Percentiles rank a stretch among this genome's conserved stretches.
These are phyloP conservation scores for Pichia paraexigua DNA, from an alignment of 805 yeast species.

Conservation along the genomic window DNA sequence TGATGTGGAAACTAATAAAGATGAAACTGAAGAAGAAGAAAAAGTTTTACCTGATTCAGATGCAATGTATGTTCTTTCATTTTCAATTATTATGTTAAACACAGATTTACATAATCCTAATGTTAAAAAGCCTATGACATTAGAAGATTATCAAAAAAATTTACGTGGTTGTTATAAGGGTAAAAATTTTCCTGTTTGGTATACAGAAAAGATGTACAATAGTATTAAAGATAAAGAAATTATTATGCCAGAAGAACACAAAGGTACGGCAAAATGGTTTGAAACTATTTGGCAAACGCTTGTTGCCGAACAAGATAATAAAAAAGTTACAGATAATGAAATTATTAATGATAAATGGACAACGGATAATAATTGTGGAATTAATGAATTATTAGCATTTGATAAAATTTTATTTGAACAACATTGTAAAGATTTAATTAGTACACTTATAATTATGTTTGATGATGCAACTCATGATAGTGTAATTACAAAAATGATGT, in stretches of 20 bases:
- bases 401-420: conserved; percentile 66
- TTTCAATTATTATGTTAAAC: conserved; percentile 88
- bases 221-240: conserved; percentile 83
- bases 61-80: conserved; percentile 81
- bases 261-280: conserved; percentile 85
- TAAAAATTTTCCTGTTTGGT: conserved; percentile 79
- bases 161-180: conserved; percentile 70
- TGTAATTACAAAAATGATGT: conserved; percentile 76
- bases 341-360: conserved; percentile 5
- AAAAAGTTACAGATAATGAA: conserved; percentile 14
- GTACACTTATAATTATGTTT: conserved; percentile 69
- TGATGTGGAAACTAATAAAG: conserved; percentile 2
- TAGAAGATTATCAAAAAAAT: conserved; percentile 73
- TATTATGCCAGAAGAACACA: conserved; percentile 97
- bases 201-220: conserved; percentile 67
- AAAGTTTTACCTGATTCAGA: conserved; percentile 72
- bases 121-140: conserved; percentile 83
- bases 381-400: conserved; percentile 38
- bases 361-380: conserved; percentile 10
- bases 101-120: conserved; percentile 93
- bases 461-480: conserved; percentile 88
- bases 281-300: conserved; percentile 78
- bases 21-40: conserved; percentile 19
- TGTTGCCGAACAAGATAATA: conserved; percentile 40
- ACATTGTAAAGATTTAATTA: conserved; percentile 55